Evolutionary conservation across 192 early-diverging fungal genomes (phyloP), one percentile per base, ranked within the genome.

Genomic region (Phycomyces nitens): DNA sequence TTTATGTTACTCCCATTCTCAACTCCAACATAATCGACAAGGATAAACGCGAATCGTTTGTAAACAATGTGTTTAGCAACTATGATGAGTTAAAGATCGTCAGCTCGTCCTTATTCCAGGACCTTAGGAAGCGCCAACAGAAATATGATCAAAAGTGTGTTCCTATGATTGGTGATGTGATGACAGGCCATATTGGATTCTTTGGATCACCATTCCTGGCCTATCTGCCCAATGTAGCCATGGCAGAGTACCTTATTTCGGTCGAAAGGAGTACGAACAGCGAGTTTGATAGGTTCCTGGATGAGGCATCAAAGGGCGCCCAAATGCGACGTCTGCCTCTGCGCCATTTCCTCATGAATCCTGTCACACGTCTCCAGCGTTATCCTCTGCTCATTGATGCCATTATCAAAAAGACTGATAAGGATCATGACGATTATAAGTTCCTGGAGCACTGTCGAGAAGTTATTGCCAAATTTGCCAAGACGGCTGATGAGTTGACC

Each of bases 301-400:
- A 84, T 54, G 85, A 66, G 41, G 47, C 60, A 0, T 54, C 44
- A 26, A 61, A 62, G 15, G 43, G 56, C 53, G 41, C 61, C 42
- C 71, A 65, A 20, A 64, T 60, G 14, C 42, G 62, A 12, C 42
- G 73, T 23, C 43, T 75, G 1, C 51, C 53, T 39, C 61, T 75
- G 39, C 63, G 73, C 39, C 64, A 70, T 52, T 75, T 70, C 49
- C 71, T 97, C 50, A 84, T 85, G 0, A 81, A 89, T 14, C 96
- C 96, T 27, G 88, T 89, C 0, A 89, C 92, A 16, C 87, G 93
- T 26, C 70, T 97, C 66, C 91, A 88, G 16, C 82, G 93, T 44
- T 99, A 95, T 63, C 88, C 88, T 9, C 78, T 99, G 24, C 73
- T 99, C 58, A 80, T 99, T 23, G 81, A 83, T 43, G 91, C 88